Conservation (phyloP, 2,329 filamentous ascomycete species). For the Aspergillus sp. region DNA sequence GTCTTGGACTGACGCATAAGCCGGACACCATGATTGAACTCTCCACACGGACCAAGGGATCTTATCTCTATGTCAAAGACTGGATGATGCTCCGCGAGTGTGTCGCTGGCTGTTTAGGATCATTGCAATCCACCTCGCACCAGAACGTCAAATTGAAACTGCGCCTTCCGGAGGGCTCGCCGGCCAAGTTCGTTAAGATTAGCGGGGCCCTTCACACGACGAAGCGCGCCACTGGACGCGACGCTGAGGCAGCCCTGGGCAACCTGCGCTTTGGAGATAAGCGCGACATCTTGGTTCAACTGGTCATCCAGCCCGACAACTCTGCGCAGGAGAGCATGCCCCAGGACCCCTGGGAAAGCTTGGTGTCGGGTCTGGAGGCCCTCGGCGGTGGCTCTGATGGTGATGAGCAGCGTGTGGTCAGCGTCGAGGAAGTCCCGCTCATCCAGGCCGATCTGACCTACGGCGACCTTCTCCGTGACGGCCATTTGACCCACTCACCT, state of each 20-base stretch:
- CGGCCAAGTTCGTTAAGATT: constrained; percentile 98
- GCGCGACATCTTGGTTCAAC: constrained; percentile 86
- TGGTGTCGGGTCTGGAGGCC: constrained; percentile 92
- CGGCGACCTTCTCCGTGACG: constrained; percentile 89
- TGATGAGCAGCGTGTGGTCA: constrained; percentile 78
- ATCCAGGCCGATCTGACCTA: constrained; percentile 93
- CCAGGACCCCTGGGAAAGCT: constrained; percentile 94
- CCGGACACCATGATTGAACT: constrained; percentile 98
- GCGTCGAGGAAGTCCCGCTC: constrained; percentile 90
- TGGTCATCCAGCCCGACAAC: constrained; percentile 87
- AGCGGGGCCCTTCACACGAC: constrained; percentile 94
- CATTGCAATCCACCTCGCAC: constrained; percentile 91
- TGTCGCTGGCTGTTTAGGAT: constrained; percentile 85
- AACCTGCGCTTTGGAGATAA: constrained; percentile 96
- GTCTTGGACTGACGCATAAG: constrained; percentile 93
- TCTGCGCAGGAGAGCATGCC: constrained; percentile 78
- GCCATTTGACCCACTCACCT: constrained; percentile 78
- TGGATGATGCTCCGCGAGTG: constrained; percentile 99
- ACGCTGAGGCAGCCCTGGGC: constrained; percentile 88
- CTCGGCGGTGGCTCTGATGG: constrained; percentile 83
- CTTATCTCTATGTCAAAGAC: constrained; percentile 97
- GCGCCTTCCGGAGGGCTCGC: constrained; percentile 89
- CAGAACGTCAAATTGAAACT: constrained; percentile 97
- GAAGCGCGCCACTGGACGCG: constrained; percentile 89
- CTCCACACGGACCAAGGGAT: constrained; percentile 91